phyloP scores from a whole-genome alignment of 345 rosid species.

The Populus ilicifolia region DNA sequence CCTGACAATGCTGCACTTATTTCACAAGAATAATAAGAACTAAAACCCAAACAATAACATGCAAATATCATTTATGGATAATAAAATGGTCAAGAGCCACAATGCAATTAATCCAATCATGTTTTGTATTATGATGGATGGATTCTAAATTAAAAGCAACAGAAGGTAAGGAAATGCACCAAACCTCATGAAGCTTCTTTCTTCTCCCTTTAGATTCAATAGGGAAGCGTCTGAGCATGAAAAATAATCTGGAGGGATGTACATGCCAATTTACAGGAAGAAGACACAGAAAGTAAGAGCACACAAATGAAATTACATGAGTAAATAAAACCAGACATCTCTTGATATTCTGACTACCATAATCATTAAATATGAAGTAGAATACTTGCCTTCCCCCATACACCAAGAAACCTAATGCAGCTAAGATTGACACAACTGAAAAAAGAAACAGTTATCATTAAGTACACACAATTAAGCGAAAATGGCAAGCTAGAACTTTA shows the following conservation, averaged over 20 bases:
- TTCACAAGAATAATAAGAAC: neutral
- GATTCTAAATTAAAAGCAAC: neutral
- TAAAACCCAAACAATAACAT: neutral
- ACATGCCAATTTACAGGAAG: constrained; percentile 1
- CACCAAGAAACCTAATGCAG: constrained; percentile 86
- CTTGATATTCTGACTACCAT: constrained; percentile 8
- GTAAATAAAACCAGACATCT: constrained; percentile 8
- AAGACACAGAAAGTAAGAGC: neutral
- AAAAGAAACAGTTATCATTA: constrained; percentile 10
- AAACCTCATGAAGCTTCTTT: constrained; percentile 96
- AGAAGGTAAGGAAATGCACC: constrained; percentile 4
- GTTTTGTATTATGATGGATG: neutral
- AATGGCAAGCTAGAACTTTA: neutral
- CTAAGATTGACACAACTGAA: constrained; percentile 81
- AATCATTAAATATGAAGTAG: constrained; percentile 5
- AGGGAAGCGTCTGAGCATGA: constrained; percentile 95
- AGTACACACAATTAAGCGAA: neutral
- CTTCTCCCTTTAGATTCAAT: constrained; percentile 98
- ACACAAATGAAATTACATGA: constrained; percentile 4
- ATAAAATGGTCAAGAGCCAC: neutral
- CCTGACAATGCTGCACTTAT: neutral
- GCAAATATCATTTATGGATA: neutral
- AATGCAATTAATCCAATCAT: neutral
- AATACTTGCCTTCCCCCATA: constrained; percentile 91
- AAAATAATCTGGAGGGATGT: constrained; percentile 58